phyloP scores from a whole-genome alignment of 164 flowering plant species.

The Macadamia tetraphylla region DNA sequence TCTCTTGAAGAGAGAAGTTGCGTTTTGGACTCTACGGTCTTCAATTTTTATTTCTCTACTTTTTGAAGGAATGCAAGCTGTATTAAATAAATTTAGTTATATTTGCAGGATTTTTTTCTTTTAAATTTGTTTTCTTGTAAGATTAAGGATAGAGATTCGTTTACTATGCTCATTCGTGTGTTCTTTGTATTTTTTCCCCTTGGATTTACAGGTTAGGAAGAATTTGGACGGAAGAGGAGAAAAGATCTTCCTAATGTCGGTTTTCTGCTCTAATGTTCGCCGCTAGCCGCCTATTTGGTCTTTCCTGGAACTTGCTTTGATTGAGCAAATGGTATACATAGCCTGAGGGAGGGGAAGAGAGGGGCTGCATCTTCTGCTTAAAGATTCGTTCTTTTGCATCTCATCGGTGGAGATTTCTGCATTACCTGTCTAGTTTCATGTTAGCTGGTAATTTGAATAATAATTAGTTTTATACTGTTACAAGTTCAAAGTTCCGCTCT shows the following conservation, averaged over 20 bases:
- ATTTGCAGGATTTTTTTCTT: too few relatives aligned
- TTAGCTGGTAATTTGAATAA: slow-evolving; percentile 1
- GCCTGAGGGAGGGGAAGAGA: too few relatives aligned
- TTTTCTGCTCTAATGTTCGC: neutral
- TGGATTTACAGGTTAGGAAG: too few relatives aligned
- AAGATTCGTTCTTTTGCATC: too few relatives aligned
- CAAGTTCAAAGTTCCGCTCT: neutral
- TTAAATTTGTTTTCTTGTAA: too few relatives aligned
- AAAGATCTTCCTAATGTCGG: neutral
- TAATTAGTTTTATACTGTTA: neutral
- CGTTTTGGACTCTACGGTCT: neutral
- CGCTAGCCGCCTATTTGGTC: neutral
- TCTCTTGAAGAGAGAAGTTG: neutral
- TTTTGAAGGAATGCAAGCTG: neutral
- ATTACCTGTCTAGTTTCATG: neutral
- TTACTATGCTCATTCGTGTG: too few relatives aligned
- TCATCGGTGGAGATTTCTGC: neutral
- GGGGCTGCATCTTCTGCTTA: too few relatives aligned
- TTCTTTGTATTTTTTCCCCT: too few relatives aligned
- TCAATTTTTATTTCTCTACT: neutral
- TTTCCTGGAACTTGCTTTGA: neutral
- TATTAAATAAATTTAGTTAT: too few relatives aligned
- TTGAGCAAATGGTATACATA: neutral
- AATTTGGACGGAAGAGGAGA: too few relatives aligned
- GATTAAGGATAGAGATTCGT: too few relatives aligned